Percentiles rank a stretch among this genome's conserved stretches.
Conservation (phyloP, 495 filamentous ascomycete species). For the Staphylotrichum tortipilum region DNA sequence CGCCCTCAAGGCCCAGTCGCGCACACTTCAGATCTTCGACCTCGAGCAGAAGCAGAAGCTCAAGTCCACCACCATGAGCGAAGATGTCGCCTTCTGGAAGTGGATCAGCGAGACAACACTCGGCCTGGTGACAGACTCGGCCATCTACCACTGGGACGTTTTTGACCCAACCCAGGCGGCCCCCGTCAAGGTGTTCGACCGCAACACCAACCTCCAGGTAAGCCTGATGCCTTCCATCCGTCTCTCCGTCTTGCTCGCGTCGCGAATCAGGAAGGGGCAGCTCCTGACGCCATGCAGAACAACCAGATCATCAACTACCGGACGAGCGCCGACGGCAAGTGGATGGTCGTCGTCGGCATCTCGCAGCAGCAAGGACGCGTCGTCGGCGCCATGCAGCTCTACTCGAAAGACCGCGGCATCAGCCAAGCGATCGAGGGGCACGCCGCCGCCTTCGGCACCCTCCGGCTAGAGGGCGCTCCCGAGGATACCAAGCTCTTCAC, state of each 20-base stretch:
- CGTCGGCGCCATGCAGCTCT: slow-evolving; percentile 91
- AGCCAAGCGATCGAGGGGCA: slow-evolving; percentile 98
- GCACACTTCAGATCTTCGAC: slow-evolving; percentile 97
- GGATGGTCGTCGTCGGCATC: slow-evolving; percentile 97
- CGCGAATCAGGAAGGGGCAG: no score
- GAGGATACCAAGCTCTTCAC: slow-evolving; percentile 92
- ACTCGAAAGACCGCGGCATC: slow-evolving; percentile 89
- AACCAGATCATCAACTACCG: slow-evolving; percentile 99
- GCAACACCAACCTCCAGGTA: slow-evolving; percentile 81
- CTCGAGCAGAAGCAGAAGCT: slow-evolving; percentile 81
- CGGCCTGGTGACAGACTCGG: slow-evolving; percentile 79
- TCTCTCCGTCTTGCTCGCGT: no score
- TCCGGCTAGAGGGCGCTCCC: slow-evolving; percentile 79
- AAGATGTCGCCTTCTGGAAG: slow-evolving; percentile 98
- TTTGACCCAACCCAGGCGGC: slow-evolving; percentile 67
- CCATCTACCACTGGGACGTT: slow-evolving; percentile 97
- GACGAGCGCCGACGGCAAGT: slow-evolving; percentile 88
- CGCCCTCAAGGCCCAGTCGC: slow-evolving; percentile 81
- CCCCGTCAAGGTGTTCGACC: slow-evolving; percentile 85
- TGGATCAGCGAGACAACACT: slow-evolving; percentile 87
- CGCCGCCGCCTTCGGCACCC: slow-evolving; percentile 86
- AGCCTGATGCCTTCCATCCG: no score
- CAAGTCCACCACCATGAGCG: slow-evolving; percentile 88
- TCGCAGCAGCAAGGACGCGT: slow-evolving; percentile 87
- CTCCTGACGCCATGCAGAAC: slow-evolving; percentile 41